Conservation (phyloP, 768 basidiomycete genomes). For the Russula griseocarnosa region DNA sequence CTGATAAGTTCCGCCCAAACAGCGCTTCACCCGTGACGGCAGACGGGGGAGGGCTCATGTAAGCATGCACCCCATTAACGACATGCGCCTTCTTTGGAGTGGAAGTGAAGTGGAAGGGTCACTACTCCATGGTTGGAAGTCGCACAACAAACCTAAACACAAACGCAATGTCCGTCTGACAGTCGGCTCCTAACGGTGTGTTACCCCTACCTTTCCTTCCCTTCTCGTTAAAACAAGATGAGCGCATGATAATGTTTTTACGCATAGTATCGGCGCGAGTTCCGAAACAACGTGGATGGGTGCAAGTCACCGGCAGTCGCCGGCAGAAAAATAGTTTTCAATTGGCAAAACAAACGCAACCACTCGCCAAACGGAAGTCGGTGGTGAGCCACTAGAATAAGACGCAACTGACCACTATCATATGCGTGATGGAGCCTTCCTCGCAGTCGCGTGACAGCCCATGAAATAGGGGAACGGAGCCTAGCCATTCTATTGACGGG, state of each 20-base stretch:
- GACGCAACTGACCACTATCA: neutral
- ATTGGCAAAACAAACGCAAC: too few species aligned
- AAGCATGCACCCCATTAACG: slow-evolving; percentile 6
- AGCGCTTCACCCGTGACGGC: neutral
- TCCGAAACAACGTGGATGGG: too few species aligned
- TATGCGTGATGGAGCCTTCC: neutral
- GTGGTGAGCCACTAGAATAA: neutral
- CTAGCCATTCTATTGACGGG: slow-evolving; percentile 2
- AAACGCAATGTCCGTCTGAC: slow-evolving; percentile 14
- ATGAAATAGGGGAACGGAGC: slow-evolving; percentile 9
- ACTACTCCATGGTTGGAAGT: too few species aligned
- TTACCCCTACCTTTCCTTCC: neutral
- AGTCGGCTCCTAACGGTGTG: neutral
- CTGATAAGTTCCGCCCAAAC: slow-evolving; percentile 2
- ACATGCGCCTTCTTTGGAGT: neutral
- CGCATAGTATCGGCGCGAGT: too few species aligned
- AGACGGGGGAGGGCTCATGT: slow-evolving; percentile 7
- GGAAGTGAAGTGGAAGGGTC: neutral
- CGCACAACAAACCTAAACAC: neutral
- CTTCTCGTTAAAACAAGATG: neutral
- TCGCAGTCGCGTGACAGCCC: neutral
- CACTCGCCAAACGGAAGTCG: neutral
- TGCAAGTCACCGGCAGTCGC: too few species aligned
- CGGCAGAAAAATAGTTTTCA: too few species aligned
- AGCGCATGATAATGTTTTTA: neutral